These are phyloP conservation scores for Agrocybe praecox DNA, from an alignment of 768 basidiomycete genomes.

Conservation along the genomic window DNA sequence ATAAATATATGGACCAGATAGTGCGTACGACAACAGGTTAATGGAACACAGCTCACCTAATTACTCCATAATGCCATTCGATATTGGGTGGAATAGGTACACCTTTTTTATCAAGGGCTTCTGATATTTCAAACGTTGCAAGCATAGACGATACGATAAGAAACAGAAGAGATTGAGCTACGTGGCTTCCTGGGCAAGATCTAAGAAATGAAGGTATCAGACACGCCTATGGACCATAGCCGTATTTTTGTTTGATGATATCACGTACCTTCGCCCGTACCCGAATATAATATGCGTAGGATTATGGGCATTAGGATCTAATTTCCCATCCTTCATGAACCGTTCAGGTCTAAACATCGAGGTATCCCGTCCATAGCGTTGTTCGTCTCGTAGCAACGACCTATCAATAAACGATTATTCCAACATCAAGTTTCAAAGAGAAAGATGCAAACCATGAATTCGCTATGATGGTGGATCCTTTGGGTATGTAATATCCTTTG, in stretches of 20 bases:
- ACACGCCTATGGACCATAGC: too few relatives aligned
- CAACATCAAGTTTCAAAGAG: too few relatives aligned
- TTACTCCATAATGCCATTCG: slow-evolving; percentile 21
- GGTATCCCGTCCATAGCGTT: background rate
- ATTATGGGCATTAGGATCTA: background rate
- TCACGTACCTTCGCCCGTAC: background rate
- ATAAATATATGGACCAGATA: too few relatives aligned
- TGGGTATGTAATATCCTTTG: slow-evolving; percentile 30
- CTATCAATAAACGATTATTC: background rate
- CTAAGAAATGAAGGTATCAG: background rate
- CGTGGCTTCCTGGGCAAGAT: background rate
- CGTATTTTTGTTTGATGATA: background rate
- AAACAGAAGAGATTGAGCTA: background rate
- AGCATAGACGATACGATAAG: background rate
- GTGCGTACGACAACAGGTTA: too few relatives aligned
- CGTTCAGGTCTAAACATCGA: background rate
- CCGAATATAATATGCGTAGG: background rate
- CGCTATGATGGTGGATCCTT: slow-evolving; percentile 10
- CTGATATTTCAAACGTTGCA: background rate
- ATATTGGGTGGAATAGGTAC: background rate
- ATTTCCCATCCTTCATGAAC: background rate
- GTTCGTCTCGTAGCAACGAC: background rate
- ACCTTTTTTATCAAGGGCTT: background rate
- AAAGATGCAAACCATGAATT: background rate
- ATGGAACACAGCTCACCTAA: slow-evolving; percentile 13